Evolutionary conservation across 441 rosid species (phyloP), one percentile per base, ranked within the genome.

Genomic region (Corymbia calophylla): DNA sequence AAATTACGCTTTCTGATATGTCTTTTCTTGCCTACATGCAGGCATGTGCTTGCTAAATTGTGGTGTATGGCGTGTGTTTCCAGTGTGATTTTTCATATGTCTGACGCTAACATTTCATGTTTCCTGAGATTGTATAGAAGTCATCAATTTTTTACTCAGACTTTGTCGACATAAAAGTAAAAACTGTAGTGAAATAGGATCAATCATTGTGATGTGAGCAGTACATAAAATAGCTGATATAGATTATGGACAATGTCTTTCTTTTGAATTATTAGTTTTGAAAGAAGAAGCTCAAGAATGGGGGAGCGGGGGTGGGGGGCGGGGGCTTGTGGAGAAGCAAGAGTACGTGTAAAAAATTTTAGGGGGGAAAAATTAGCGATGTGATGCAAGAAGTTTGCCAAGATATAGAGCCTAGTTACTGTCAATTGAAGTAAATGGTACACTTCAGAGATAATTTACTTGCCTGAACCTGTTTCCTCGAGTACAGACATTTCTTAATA

Each of bases 61-160:
- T 70, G 8, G 80, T 18, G 25, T 68, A 5, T 68, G 80, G 6
- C 25, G 18, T 68, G 80, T 68, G 12, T 32, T 32, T 68, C 47
- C 25, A 68, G 5, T 32, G n/a, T 68, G 80, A 32, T 32, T 68
- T 17, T 32, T 68, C 47, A 8, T 68, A 23, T 32, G 1, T 25
- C 3, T 0, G 13, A 64, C 0, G 5, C 3, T 9, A 9, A 68
- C 13, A 32, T 32, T 2, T 32, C 44, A 68, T 68, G 44, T 68
- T 31, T 32, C 44, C 13, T 31, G 3, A 66, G 12, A 4, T 66
- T 66, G 44, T 66, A 5, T 11, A 31, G 77, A 66, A 66, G 6
- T 31, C 39, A 31, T 17, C 77, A 66, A 66, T 17, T 66, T 31
- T 16, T 8, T 2, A 31, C 44, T 66, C 23, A 31, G 44, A 66